Base-by-base conservation (phyloP, 371 early-diverging fungal species). In the Zychaea mexicana region DNA sequence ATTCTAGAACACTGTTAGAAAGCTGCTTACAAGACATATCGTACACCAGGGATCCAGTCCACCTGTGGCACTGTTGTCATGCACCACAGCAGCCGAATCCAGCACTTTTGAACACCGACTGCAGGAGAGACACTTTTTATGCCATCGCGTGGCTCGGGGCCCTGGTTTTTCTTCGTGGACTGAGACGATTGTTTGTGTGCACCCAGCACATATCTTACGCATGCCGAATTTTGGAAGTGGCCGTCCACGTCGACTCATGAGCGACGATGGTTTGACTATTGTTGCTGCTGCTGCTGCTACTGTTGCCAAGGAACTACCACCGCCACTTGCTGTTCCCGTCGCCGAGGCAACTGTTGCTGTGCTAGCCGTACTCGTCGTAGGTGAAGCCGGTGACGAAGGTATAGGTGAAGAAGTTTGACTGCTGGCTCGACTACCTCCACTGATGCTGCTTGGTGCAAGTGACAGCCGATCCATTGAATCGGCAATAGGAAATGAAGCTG, bases 131-230 rank as follows among this genome's bases (percentile, higher is more conserved):
- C 82, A 81, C 42, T 77, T 74, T 21, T 61, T 67, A 52, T 81
- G 82, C 78, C 78, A 81, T 19, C 66, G 68, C 15, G 77, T 68
- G 2, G 82, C 82, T 33, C 70, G 68, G 0, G 82, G 82, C 1
- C 82, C 82, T 33, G 74, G 75, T 47, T 72, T 72, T 45, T 81
- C 82, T 52, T 81, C 82, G 49, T 76, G 72, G 15, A 81, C 69
- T n/a, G 76, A 76, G 5, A 47, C 49, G 7, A 78, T 76, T 6
- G 70, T 70, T 39, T 78, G 64, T 30, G 56, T 49, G 47, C 81
- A 81, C 1, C 78, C 76, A 22, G 81, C 72, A 42, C 81, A 81
- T 15, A 61, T 64, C 52, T 71, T 69, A 13, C 67, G 53, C 15
- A 63, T 45, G 3, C 81, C 81, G 58, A 81, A 78, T 39, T 68